Conservation (phyloP, 257 asterid species). For the Ligustrum vulgare region DNA sequence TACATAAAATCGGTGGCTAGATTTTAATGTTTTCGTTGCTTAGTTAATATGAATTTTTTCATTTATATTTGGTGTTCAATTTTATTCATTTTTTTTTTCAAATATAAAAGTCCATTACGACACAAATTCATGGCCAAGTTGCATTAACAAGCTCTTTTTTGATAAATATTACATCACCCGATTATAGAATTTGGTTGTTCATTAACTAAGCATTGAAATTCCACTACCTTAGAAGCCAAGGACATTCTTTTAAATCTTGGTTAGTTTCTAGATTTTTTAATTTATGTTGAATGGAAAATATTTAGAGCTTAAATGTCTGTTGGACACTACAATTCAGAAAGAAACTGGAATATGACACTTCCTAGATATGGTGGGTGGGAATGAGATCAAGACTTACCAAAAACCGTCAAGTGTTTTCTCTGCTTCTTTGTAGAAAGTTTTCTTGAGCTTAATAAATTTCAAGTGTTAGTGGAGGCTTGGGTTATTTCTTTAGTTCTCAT, state of each 20-base stretch:
- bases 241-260: conserved; percentile 95
- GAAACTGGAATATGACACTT: conserved; percentile 82
- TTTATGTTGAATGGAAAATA: conserved; percentile 1
- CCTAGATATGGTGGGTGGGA: conserved; percentile 96
- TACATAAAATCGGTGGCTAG: neutral
- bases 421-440: conserved; percentile 13
- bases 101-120: neutral
- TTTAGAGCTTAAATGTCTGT: conserved; percentile 27
- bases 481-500: neutral
- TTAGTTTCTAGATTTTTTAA: conserved; percentile 36
- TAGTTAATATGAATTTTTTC: conserved; percentile 13
- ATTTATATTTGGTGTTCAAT: conserved; percentile 5
- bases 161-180: conserved; percentile 34
- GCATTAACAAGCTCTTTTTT: neutral
- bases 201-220: conserved; percentile 89
- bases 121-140: neutral
- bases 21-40: conserved; percentile 19
- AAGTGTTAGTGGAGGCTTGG: neutral
- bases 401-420: conserved; percentile 54
- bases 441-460: neutral
- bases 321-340: conserved; percentile 48
- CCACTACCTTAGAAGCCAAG: conserved; percentile 83
- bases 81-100: neutral
- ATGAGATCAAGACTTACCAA: conserved; percentile 75
- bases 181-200: conserved; percentile 81